These are phyloP conservation scores for Pleurostoma richardsiae DNA, from an alignment of 2,329 filamentous ascomycete genomes.

Conservation along the genomic window DNA sequence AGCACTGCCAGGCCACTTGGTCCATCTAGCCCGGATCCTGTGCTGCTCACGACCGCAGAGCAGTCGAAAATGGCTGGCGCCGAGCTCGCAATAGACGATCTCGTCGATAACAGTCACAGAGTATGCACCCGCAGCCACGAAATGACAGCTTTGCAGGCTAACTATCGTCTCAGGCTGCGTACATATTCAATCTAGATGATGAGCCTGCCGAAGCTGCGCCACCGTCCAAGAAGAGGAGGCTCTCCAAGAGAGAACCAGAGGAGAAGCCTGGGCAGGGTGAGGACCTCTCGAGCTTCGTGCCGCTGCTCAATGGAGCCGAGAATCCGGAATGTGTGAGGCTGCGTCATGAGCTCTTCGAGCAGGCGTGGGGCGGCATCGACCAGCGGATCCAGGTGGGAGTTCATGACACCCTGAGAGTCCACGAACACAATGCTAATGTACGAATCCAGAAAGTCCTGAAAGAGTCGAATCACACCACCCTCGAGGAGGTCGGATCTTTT, in stretches of 20 bases:
- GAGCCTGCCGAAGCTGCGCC: constrained; percentile 27
- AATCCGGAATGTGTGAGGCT: constrained; percentile 38
- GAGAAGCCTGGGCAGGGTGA: constrained; percentile 7
- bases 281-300: constrained; percentile 34
- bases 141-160: too few species aligned
- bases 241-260: constrained; percentile 31
- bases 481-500: constrained; percentile 54
- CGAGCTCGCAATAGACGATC: constrained; percentile 7
- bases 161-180: constrained; percentile 44
- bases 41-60: too few species aligned
- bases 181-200: constrained; percentile 53
- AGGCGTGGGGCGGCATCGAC: constrained; percentile 61
- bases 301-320: constrained; percentile 52
- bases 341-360: constrained; percentile 55
- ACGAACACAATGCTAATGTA: constrained; percentile 1
- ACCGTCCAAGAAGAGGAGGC: constrained; percentile 53
- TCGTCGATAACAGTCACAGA: constrained; percentile 39
- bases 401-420: not conserved
- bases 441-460: constrained; percentile 45
- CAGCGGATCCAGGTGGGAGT: constrained; percentile 51
- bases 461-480: constrained; percentile 55
- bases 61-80: too few species aligned
- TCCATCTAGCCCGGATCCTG: too few species aligned
- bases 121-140: constrained; percentile 16
- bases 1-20: too few species aligned